Percentiles rank a stretch among this genome's conserved stretches.
phyloP scores from a whole-genome alignment of 164 flowering plant genomes.

The Nymphaea colorata region DNA sequence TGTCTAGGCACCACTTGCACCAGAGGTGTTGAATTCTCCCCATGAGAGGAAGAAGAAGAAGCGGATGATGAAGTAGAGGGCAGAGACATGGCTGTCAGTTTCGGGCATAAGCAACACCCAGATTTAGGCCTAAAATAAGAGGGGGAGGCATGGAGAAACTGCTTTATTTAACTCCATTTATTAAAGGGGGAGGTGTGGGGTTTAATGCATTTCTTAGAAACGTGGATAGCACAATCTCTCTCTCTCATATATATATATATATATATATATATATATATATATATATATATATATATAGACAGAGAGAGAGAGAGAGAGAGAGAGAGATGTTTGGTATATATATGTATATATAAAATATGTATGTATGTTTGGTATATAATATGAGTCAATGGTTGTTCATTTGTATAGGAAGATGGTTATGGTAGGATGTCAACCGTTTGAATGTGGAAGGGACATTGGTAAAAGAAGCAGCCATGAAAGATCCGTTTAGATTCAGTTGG shows the following conservation, averaged over 20 bases:
- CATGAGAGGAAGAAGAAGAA: slow-evolving; percentile 1
- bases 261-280: no score
- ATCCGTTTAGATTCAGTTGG: no score
- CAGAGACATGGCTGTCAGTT: neutral
- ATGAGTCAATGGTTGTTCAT: neutral
- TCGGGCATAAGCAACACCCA: neutral
- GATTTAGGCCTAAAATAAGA: neutral
- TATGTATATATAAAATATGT: neutral
- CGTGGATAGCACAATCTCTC: no score
- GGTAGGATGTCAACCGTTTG: neutral
- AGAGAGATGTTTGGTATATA: no score
- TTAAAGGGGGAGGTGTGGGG: no score
- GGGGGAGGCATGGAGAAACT: neutral
- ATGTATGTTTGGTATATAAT: neutral
- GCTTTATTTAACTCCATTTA: neutral
- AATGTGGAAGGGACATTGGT: neutral
- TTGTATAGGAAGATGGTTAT: neutral
- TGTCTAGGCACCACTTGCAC: slow-evolving; percentile 41
- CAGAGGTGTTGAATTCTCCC: slow-evolving; percentile 8
- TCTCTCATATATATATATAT: no score
- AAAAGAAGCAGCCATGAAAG: neutral
- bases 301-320: no score
- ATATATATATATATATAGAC: no score
- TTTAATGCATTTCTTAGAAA: no score
- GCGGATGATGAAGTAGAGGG: neutral